A percentile compares a stretch with the other conserved stretches of the same genome.
Evolutionary conservation across 805 yeast genomes (phyloP).

Genomic region (Scheffersomyces amazonensis): DNA sequence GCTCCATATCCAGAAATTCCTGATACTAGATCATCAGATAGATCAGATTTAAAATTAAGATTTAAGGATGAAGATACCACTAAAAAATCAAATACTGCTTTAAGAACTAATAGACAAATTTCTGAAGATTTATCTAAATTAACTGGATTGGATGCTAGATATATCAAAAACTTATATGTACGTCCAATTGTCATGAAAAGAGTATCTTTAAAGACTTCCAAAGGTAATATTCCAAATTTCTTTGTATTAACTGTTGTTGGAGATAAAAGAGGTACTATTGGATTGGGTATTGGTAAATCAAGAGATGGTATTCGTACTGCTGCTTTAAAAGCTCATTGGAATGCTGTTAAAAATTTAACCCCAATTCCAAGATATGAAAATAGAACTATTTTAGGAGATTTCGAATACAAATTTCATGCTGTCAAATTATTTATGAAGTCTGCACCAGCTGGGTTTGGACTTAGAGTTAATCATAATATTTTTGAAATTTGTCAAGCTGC

Average conservation of each 20-base stretch:
- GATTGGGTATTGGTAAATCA: slow-evolving; percentile 93
- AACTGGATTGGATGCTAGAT: slow-evolving; percentile 64
- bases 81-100: slow-evolving; percentile 9
- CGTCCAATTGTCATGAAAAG: slow-evolving; percentile 71
- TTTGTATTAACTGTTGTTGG: slow-evolving; percentile 90
- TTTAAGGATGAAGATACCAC: slow-evolving; percentile 21
- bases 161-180: slow-evolving; percentile 57
- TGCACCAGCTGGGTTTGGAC: slow-evolving; percentile 91
- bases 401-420: slow-evolving; percentile 83
- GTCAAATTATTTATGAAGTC: slow-evolving; percentile 77
- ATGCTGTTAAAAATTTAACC: slow-evolving; percentile 81
- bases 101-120: slow-evolving; percentile 25
- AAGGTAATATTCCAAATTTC: slow-evolving; percentile 82
- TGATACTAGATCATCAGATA: slow-evolving; percentile 51
- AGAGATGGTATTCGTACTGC: slow-evolving; percentile 74
- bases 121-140: slow-evolving; percentile 56
- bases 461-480: slow-evolving; percentile 85
- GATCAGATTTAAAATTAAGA: slow-evolving; percentile 36
- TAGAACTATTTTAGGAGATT: slow-evolving; percentile 84
- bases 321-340: slow-evolving; percentile 83
- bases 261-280: slow-evolving; percentile 89
- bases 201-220: slow-evolving; percentile 87
- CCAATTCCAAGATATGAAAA: slow-evolving; percentile 85
- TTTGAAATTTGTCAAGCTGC: slow-evolving; percentile 90
- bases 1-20: slow-evolving; percentile 60